Percentiles rank a stretch among this genome's conserved stretches.
Conservation (phyloP, 768 basidiomycete genomes). For the Macrolepiota albuminosa region DNA sequence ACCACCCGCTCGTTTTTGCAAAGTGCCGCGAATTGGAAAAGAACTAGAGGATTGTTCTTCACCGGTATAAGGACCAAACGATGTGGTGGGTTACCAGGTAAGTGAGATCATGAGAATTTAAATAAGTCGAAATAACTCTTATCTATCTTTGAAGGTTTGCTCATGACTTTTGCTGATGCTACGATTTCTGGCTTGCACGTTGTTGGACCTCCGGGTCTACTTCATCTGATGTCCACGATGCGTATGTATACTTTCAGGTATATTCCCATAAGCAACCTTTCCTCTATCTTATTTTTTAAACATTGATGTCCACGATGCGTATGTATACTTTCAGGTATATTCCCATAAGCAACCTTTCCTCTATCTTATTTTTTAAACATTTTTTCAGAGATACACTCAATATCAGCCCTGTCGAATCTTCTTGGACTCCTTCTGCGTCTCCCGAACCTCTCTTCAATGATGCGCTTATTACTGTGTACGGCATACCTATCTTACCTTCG, state of each 20-base stretch:
- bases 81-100: constrained; percentile 72
- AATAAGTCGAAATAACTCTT: constrained; percentile 1
- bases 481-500: constrained; percentile 41
- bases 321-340: constrained; percentile 63
- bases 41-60: constrained; percentile 67
- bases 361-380: constrained; percentile 1
- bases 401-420: constrained; percentile 42
- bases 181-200: constrained; percentile 53
- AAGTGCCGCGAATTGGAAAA: constrained; percentile 59
- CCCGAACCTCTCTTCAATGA: constrained; percentile 54
- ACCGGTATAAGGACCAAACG: constrained; percentile 60
- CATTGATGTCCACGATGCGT: too few species aligned
- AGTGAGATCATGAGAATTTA: not conserved
- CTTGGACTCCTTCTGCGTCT: constrained; percentile 20
- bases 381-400: constrained; percentile 43
- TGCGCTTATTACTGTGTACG: constrained; percentile 59
- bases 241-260: constrained; percentile 67
- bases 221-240: constrained; percentile 68
- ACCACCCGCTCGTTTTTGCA: constrained; percentile 72
- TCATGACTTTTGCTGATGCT: constrained; percentile 80
- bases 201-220: constrained; percentile 69
- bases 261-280: constrained; percentile 11
- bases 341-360: not conserved
- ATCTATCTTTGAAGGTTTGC: constrained; percentile 41
- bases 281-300: too few species aligned